These are phyloP conservation scores for Suillus occidentalis DNA, from an alignment of 768 basidiomycete species.

Conservation along the genomic window DNA sequence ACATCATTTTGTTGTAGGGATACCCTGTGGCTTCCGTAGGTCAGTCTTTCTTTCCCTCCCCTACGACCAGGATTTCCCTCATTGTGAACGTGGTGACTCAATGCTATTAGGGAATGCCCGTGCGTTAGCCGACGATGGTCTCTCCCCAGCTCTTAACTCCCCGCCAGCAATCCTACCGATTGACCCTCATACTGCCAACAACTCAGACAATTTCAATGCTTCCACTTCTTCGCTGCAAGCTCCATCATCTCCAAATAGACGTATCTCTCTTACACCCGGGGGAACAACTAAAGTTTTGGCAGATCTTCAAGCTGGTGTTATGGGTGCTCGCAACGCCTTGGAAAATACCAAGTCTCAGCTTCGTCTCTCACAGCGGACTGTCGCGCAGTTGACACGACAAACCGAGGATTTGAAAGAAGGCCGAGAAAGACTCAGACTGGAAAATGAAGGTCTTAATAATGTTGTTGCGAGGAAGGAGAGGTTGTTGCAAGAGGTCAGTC, in stretches of 20 bases:
- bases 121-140: constrained; percentile 75
- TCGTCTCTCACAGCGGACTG: constrained; percentile 76
- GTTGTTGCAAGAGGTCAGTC: constrained; percentile 74
- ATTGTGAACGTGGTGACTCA: constrained; percentile 19
- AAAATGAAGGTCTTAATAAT: constrained; percentile 87
- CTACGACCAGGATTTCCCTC: constrained; percentile 16
- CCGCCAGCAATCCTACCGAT: constrained; percentile 30
- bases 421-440: constrained; percentile 75
- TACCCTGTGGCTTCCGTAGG: constrained; percentile 80
- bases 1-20: constrained; percentile 47
- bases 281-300: constrained; percentile 88
- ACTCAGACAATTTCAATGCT: constrained; percentile 31
- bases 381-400: constrained; percentile 81
- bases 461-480: constrained; percentile 88
- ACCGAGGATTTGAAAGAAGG: constrained; percentile 89
- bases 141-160: constrained; percentile 37
- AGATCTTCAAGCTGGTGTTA: constrained; percentile 82
- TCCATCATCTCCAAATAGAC: constrained; percentile 50
- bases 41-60: constrained; percentile 37
- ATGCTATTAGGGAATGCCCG: constrained; percentile 71
- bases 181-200: constrained; percentile 34
- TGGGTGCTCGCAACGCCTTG: constrained; percentile 74
- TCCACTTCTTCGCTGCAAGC: constrained; percentile 41
- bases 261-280: constrained; percentile 65
- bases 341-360: constrained; percentile 87